Evolutionary conservation across 1,284 basidiomycete genomes (phyloP).

Genomic region (Apiotrichum porosum): DNA sequence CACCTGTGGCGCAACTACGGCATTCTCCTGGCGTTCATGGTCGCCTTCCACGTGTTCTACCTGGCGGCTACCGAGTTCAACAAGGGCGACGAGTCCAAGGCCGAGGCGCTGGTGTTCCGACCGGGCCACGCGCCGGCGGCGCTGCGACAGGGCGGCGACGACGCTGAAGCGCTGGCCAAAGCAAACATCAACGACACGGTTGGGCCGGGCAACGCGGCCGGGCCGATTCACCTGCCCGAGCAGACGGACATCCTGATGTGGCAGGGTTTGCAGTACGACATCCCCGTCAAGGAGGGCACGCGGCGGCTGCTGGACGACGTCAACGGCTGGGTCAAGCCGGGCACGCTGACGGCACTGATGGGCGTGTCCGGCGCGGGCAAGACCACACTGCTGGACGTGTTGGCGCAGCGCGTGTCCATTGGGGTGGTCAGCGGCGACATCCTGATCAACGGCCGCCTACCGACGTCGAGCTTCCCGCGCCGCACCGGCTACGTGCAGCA

Average conservation of each 20-base stretch:
- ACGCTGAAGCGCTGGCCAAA: constrained; percentile 2
- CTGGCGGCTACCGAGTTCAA: constrained; percentile 8
- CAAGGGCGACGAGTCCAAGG: constrained; percentile 30
- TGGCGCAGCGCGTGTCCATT: constrained; percentile 46
- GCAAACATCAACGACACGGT: constrained; percentile 4
- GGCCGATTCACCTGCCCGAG: neutral
- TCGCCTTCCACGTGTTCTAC: constrained; percentile 19
- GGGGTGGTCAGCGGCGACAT: constrained; percentile 46
- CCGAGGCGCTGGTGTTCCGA: constrained; percentile 32
- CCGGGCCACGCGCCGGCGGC: constrained; percentile 1
- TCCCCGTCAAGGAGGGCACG: constrained; percentile 49
- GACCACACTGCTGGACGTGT: constrained; percentile 49
- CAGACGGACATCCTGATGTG: neutral
- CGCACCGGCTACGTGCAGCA: constrained; percentile 50
- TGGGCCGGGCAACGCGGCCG: neutral
- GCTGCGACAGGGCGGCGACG: constrained; percentile 22
- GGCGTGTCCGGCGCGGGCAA: constrained; percentile 47
- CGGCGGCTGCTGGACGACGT: constrained; percentile 50
- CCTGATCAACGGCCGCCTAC: constrained; percentile 50
- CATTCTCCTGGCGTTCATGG: constrained; percentile 43
- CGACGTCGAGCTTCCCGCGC: constrained; percentile 52
- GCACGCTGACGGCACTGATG: constrained; percentile 52
- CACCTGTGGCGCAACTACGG: constrained; percentile 52
- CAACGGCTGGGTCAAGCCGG: constrained; percentile 52
- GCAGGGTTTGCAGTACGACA: constrained; percentile 43